These are phyloP conservation scores for Trichaptum fuscoviolaceum DNA, from an alignment of 768 basidiomycete species.

Conservation along the genomic window DNA sequence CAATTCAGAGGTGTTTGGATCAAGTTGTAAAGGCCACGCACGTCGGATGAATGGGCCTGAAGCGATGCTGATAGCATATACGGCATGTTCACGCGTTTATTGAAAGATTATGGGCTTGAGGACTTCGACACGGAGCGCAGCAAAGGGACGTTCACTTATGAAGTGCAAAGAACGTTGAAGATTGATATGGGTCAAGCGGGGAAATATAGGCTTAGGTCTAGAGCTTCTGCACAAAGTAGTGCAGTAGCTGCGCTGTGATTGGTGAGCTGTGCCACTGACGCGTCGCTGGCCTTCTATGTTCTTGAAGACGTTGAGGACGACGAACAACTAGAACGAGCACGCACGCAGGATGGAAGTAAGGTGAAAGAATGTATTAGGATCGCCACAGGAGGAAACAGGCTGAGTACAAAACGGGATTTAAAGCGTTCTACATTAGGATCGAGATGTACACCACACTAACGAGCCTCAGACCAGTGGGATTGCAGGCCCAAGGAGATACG, in stretches of 20 bases:
- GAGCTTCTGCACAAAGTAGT: not conserved
- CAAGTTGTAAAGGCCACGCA: conserved; percentile 31
- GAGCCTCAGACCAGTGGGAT: conserved; percentile 61
- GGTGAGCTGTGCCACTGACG: not conserved
- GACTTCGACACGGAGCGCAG: not conserved
- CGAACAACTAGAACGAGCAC: not conserved
- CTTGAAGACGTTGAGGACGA: not conserved
- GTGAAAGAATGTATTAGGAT: not conserved
- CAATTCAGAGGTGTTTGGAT: conserved; percentile 16
- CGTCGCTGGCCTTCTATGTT: not conserved
- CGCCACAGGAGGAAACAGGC: not conserved
- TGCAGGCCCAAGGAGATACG: conserved; percentile 74
- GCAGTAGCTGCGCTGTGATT: not conserved
- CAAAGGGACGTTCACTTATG: not conserved
- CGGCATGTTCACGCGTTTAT: conserved; percentile 38
- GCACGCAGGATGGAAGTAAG: not conserved
- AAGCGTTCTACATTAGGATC: not conserved
- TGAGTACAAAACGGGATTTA: not conserved
- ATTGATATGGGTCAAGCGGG: not conserved
- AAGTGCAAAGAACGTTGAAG: not conserved
- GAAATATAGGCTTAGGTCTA: not conserved
- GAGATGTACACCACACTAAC: conserved; percentile 81
- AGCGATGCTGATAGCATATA: conserved; percentile 77
- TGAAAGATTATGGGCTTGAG: not conserved
- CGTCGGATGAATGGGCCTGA: conserved; percentile 67